phyloP scores from a whole-genome alignment of 2,329 filamentous ascomycete species.

The Graphilbum ipis-grandicollis region DNA sequence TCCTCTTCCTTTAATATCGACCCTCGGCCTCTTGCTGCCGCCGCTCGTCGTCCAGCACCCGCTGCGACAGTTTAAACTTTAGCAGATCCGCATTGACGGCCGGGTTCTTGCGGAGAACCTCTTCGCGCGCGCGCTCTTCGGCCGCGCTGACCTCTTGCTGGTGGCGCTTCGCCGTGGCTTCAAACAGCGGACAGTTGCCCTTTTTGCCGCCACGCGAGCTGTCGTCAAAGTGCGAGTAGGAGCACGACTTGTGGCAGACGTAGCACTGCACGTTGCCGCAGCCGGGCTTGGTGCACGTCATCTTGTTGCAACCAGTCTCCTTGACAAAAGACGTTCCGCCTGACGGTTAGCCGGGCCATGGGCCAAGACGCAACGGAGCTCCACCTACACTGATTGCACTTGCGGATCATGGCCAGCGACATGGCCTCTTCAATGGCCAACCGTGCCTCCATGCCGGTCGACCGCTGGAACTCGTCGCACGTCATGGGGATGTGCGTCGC shows the following conservation, averaged over 20 bases:
- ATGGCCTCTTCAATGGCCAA: slow-evolving; percentile 69
- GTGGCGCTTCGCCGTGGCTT: slow-evolving; percentile 42
- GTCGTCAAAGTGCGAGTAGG: slow-evolving; percentile 57
- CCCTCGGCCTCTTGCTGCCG: slow-evolving; percentile 9
- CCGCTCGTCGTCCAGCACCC: slow-evolving; percentile 26
- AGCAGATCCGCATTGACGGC: slow-evolving; percentile 38
- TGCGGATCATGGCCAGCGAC: slow-evolving; percentile 60
- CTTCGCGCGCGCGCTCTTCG: slow-evolving; percentile 36
- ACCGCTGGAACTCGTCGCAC: slow-evolving; percentile 48
- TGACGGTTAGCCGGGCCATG: slow-evolving; percentile 12
- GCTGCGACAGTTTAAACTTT: slow-evolving; percentile 39
- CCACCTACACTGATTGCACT: slow-evolving; percentile 46
- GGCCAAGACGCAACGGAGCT: no score
- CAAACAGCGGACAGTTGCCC: slow-evolving; percentile 51
- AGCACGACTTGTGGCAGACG: slow-evolving; percentile 48
- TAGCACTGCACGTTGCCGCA: slow-evolving; percentile 45
- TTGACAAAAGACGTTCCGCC: slow-evolving; percentile 66
- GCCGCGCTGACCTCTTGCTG: slow-evolving; percentile 44
- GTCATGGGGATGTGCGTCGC: slow-evolving; percentile 55
- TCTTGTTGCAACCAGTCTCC: slow-evolving; percentile 66
- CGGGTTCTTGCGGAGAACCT: slow-evolving; percentile 40
- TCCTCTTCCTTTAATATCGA: neutral
- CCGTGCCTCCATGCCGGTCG: slow-evolving; percentile 41
- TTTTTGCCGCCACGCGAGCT: slow-evolving; percentile 22
- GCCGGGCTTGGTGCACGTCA: slow-evolving; percentile 44